phyloP scores from a whole-genome alignment of 192 early-diverging fungal genomes.

The Coemansia sp. region DNA sequence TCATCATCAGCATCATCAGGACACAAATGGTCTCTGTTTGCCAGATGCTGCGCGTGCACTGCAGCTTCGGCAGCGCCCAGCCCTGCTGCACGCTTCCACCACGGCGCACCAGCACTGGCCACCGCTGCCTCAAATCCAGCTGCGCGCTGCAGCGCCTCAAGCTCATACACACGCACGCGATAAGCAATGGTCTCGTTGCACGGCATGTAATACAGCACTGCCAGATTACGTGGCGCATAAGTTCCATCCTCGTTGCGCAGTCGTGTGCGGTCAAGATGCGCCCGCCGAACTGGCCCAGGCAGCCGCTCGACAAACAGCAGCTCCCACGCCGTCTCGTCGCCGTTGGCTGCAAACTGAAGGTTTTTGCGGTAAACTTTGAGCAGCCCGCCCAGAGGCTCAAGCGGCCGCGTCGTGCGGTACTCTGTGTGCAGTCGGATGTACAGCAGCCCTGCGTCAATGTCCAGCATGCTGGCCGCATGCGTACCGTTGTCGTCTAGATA shows the following conservation, averaged over 20 bases:
- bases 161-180: constrained; percentile 38
- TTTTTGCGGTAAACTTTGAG: constrained; percentile 47
- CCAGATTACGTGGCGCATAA: constrained; percentile 37
- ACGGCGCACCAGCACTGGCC: constrained; percentile 3
- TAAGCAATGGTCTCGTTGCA: constrained; percentile 33
- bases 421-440: constrained; percentile 48
- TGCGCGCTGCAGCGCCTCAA: constrained; percentile 31
- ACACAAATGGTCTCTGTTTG: constrained; percentile 20
- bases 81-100: constrained; percentile 19
- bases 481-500: constrained; percentile 12
- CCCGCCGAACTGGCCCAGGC: constrained; percentile 38
- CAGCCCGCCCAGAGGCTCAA: constrained; percentile 40
- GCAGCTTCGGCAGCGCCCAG: constrained; percentile 14
- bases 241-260: constrained; percentile 29
- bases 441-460: constrained; percentile 35
- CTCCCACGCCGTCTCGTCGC: constrained; percentile 36
- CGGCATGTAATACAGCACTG: constrained; percentile 44
- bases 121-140: constrained; percentile 19
- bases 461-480: constrained; percentile 19
- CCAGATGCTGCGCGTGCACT: constrained; percentile 13
- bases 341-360: constrained; percentile 21
- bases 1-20: constrained; percentile 18
- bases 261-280: constrained; percentile 47
- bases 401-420: constrained; percentile 28
- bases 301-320: constrained; percentile 49